Percentiles rank a stretch among this genome's conserved stretches.
These are phyloP conservation scores for Cercospora beticola DNA, from an alignment of 2,329 filamentous ascomycete genomes.

Conservation along the genomic window DNA sequence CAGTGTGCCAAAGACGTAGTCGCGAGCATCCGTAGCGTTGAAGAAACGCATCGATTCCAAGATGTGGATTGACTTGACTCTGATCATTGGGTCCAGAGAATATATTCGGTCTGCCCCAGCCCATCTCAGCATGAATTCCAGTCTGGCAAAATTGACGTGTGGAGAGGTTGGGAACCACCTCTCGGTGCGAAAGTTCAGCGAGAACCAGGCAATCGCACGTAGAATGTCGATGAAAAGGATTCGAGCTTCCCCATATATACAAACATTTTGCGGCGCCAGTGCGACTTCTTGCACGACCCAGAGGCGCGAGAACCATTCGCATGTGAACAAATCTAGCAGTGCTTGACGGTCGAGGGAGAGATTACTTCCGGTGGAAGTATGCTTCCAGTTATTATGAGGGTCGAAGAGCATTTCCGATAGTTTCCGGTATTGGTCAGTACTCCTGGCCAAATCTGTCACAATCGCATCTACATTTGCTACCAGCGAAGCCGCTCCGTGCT, in stretches of 20 bases:
- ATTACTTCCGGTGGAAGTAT: neutral
- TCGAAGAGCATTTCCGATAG: neutral
- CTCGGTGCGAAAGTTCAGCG: neutral
- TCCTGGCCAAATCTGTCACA: neutral
- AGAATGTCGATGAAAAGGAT: slow-evolving; percentile 1
- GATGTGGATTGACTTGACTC: neutral
- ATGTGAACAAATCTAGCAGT: neutral
- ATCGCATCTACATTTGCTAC: neutral
- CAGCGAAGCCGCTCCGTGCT: neutral
- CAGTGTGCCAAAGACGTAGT: slow-evolving; percentile 7
- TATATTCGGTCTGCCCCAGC: neutral
- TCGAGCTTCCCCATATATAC: slow-evolving; percentile 2
- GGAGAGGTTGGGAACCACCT: neutral
- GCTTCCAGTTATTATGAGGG: neutral
- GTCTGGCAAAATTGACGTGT: neutral
- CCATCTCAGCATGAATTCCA: neutral
- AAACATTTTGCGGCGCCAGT: slow-evolving; percentile 2
- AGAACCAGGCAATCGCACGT: slow-evolving; percentile 4
- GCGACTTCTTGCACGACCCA: slow-evolving; percentile 16
- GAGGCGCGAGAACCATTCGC: neutral
- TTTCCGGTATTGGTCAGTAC: neutral
- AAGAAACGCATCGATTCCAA: slow-evolving; percentile 2
- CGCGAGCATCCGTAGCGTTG: slow-evolving; percentile 13
- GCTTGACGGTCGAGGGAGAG: neutral
- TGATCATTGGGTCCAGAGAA: neutral